Evolutionary conservation across 73 alveolate species (phyloP).

Genomic region (Paramecium bursaria): DNA sequence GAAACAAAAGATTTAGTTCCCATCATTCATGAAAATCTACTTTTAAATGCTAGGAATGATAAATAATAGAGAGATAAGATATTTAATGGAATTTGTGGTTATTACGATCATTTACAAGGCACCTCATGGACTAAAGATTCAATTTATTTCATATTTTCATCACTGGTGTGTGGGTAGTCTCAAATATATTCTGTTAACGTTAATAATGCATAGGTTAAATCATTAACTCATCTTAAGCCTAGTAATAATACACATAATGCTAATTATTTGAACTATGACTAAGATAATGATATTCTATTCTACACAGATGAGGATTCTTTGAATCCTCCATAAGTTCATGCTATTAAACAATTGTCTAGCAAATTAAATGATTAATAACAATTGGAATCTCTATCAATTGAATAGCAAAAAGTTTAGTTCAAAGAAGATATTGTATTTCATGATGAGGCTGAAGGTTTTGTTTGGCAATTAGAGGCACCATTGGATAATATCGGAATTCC

Average conservation of each 20-base stretch:
- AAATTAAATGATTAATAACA: neutral
- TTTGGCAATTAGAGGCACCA: constrained; percentile 54
- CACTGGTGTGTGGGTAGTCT: constrained; percentile 2
- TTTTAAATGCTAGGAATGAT: constrained; percentile 3
- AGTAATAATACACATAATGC: neutral
- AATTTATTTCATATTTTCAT: constrained; percentile 17
- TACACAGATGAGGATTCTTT: neutral
- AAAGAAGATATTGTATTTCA: constrained; percentile 32
- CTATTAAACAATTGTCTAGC: neutral
- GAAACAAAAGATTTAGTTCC: constrained; percentile 25
- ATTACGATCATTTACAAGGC: constrained; percentile 51
- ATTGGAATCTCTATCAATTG: neutral
- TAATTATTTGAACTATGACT: neutral
- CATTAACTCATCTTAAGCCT: constrained; percentile 3
- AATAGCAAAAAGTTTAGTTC: neutral
- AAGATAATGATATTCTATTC: constrained; percentile 30
- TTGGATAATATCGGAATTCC: constrained; percentile 34
- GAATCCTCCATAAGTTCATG: neutral
- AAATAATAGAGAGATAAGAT: neutral
- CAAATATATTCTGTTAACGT: constrained; percentile 16
- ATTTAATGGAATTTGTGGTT: constrained; percentile 64
- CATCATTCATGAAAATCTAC: constrained; percentile 32
- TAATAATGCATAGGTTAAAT: constrained; percentile 38
- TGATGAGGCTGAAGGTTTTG: constrained; percentile 55
- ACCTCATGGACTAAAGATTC: constrained; percentile 56